These are phyloP conservation scores for Malus sylvestris DNA, from an alignment of 306 rosid species.

Conservation along the genomic window DNA sequence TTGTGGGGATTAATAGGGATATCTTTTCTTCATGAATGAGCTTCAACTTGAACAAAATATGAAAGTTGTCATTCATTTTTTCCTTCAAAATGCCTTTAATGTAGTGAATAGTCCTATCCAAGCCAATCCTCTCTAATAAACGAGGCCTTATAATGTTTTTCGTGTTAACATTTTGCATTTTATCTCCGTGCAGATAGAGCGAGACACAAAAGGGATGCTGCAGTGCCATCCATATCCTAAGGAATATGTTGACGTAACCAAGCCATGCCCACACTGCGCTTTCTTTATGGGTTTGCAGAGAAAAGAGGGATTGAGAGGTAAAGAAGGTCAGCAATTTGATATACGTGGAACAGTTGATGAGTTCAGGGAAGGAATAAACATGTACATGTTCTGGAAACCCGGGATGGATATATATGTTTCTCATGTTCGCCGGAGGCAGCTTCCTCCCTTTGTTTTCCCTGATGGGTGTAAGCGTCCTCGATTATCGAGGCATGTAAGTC, in stretches of 20 bases:
- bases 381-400: slow-evolving; percentile 78
- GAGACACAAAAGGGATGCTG: slow-evolving; percentile 87
- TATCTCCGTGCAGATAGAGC: slow-evolving; percentile 67
- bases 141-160: background rate
- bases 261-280: slow-evolving; percentile 78
- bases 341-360: slow-evolving; percentile 96
- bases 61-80: too few relatives aligned
- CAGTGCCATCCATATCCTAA: slow-evolving; percentile 97
- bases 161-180: slow-evolving; percentile 2
- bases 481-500: slow-evolving; percentile 41
- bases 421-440: slow-evolving; percentile 95
- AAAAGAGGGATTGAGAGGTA: slow-evolving; percentile 92
- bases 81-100: too few relatives aligned
- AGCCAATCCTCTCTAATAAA: too few relatives aligned
- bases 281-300: slow-evolving; percentile 98
- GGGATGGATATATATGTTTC: slow-evolving; percentile 93
- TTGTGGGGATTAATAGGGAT: too few relatives aligned
- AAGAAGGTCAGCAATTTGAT: slow-evolving; percentile 94
- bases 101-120: too few relatives aligned
- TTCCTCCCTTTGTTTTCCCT: slow-evolving; percentile 86
- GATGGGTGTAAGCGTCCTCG: slow-evolving; percentile 70
- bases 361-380: slow-evolving; percentile 74
- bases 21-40: too few relatives aligned
- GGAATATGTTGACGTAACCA: slow-evolving; percentile 66
- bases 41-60: too few relatives aligned